A percentile compares a stretch with the other conserved stretches of the same genome.
Evolutionary conservation across 331 rosid species (phyloP).

Genomic region (Saraca asoca): DNA sequence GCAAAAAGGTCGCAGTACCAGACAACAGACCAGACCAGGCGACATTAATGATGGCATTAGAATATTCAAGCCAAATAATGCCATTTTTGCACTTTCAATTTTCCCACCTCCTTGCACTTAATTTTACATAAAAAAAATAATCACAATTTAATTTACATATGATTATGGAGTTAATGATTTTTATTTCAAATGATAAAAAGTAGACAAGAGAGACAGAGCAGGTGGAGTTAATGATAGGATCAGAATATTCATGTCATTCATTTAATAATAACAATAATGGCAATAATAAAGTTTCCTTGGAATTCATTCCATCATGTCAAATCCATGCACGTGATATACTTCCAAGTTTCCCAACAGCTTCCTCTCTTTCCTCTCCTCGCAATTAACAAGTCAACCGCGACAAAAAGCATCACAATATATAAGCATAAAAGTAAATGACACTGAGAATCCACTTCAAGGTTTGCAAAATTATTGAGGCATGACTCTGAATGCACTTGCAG

Average conservation of each 20-base stretch:
- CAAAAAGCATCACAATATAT: neutral
- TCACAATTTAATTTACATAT: too few relatives aligned
- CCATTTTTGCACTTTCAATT: too few relatives aligned
- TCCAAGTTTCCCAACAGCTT: slow-evolving; percentile 4
- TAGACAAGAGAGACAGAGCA: too few relatives aligned
- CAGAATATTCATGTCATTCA: slow-evolving; percentile 52
- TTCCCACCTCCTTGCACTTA: too few relatives aligned
- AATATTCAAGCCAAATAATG: slow-evolving; percentile 43
- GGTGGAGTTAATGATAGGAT: slow-evolving; percentile 43
- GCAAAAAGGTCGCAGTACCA: neutral
- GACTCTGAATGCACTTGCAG: neutral
- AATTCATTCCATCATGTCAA: slow-evolving; percentile 58
- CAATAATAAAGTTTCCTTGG: slow-evolving; percentile 38
- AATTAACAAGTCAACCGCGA: slow-evolving; percentile 5
- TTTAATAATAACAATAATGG: slow-evolving; percentile 35
- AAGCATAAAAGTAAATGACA: neutral
- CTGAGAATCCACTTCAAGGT: neutral
- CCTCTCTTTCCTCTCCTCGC: neutral
- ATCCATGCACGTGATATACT: slow-evolving; percentile 75
- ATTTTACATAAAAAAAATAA: too few relatives aligned
- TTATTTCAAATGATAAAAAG: too few relatives aligned
- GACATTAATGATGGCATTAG: slow-evolving; percentile 48
- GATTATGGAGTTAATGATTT: too few relatives aligned
- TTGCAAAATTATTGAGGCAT: neutral
- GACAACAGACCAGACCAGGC: slow-evolving; percentile 34